Base-by-base conservation (phyloP, 495 filamentous ascomycete genomes). In the Penicillium coprophilum region DNA sequence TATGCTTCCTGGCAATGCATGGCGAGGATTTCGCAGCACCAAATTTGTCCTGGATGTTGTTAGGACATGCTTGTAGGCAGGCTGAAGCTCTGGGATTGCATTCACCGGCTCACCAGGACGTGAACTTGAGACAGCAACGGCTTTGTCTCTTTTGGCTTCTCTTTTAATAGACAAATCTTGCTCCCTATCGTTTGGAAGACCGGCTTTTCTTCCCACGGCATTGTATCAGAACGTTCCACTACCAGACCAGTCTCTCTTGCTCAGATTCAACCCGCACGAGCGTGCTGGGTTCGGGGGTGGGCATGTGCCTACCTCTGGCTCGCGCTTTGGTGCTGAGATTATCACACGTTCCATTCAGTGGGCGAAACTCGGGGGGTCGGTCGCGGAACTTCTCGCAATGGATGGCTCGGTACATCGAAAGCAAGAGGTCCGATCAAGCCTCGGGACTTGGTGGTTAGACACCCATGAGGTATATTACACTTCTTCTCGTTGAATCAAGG, bases 101-200 rank as follows among this genome's bases (percentile, higher is more conserved):
- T 50, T 47, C 27, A 50, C 54, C 50, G 28, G n/a, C 32, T 27
- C 2, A 27, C 24, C 24, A 47, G 27, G 30, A 44, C 12, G 10
- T 45, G 5, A 47, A 56, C 9, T 38, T 48, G 15, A 40, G 51
- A 4, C 54, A 63, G 19, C 62, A 62, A 11, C 51, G 57, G 27
- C 57, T 68, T 4, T 58, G 39, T 58, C 43, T 70, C 6, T 70
- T 70, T 53, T 70, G 67, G 67, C 28, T 56, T n/a, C 53, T 70
- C 10, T 70, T 59, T 24, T 48, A 0, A 20, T 67, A 6, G 67
- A 70, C 34, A 70, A 65, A 46, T 59, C 52, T 4, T 61, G 60
- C 46, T 53, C 64, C 10, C 51, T 70, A n/a, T 56, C 67, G 38
- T 66, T 68, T 50, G 65, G 65, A 13, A 60, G 65, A 17, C 63